Percentiles rank a stretch among this genome's conserved stretches.
These are phyloP conservation scores for Melampsora americana DNA, from an alignment of 1,284 basidiomycete genomes.

Conservation along the genomic window DNA sequence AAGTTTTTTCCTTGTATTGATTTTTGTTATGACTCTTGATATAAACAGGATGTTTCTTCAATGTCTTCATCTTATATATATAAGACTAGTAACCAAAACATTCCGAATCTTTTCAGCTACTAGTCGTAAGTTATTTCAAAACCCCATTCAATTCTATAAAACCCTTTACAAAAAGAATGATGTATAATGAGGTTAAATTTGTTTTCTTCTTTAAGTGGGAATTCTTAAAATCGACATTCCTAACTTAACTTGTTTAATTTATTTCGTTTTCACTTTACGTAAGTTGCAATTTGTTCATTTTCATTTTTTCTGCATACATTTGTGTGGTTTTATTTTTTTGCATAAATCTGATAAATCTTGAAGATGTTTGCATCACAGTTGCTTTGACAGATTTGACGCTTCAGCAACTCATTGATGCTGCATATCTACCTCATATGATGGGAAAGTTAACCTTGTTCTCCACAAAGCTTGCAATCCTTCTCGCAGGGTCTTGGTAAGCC, in stretches of 20 bases:
- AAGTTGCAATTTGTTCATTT: too few species aligned
- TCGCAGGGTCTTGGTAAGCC: constrained; percentile 31
- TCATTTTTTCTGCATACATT: too few species aligned
- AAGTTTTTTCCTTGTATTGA: background rate
- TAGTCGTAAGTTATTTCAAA: constrained; percentile 12
- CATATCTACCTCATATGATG: constrained; percentile 7
- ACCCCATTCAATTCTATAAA: background rate
- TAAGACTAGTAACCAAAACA: constrained; percentile 25
- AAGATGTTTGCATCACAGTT: too few species aligned
- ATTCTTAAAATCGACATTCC: constrained; percentile 30
- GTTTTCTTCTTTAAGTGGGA: constrained; percentile 8
- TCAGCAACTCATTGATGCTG: constrained; percentile 30
- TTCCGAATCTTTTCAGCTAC: constrained; percentile 23
- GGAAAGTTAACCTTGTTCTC: constrained; percentile 16
- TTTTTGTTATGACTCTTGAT: background rate
- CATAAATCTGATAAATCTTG: too few species aligned
- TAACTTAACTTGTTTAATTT: constrained; percentile 21
- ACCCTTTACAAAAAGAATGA: background rate
- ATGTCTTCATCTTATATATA: constrained; percentile 31
- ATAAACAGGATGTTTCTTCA: constrained; percentile 30
- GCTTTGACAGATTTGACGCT: constrained; percentile 28
- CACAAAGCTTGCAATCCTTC: constrained; percentile 29
- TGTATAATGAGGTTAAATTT: background rate
- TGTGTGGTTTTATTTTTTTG: too few species aligned
- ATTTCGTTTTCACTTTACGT: constrained; percentile 31